phyloP scores from a whole-genome alignment of 2,329 filamentous ascomycete species.

The Basipetospora sp. region DNA sequence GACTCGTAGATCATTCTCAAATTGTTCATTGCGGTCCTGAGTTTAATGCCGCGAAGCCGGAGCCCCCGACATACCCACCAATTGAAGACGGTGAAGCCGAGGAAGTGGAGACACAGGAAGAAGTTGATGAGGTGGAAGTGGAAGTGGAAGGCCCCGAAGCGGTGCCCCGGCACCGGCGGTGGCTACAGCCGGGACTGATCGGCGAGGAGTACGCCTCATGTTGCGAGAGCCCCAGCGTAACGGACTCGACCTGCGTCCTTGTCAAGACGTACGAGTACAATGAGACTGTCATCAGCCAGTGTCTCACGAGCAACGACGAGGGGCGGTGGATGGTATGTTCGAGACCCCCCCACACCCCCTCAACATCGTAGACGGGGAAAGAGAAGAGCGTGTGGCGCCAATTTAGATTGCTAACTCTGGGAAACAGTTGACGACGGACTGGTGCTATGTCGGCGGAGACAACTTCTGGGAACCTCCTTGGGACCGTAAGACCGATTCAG shows the following conservation, averaged over 20 bases:
- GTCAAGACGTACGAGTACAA: slow-evolving; percentile 6
- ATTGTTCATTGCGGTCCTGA: too few species aligned
- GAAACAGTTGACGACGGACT: slow-evolving; percentile 6
- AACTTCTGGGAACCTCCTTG: slow-evolving; percentile 6
- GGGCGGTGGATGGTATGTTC: slow-evolving; percentile 6
- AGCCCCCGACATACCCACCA: too few species aligned
- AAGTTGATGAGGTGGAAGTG: neutral
- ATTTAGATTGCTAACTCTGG: neutral
- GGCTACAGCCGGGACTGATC: slow-evolving; percentile 4
- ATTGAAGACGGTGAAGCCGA: neutral
- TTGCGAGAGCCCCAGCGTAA: slow-evolving; percentile 1
- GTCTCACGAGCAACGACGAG: neutral
- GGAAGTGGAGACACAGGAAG: neutral
- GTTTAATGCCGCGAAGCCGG: neutral
- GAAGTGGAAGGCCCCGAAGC: too few species aligned
- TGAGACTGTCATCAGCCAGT: slow-evolving; percentile 7
- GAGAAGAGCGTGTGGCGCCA: neutral
- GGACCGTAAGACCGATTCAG: slow-evolving; percentile 1
- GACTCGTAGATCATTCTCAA: too few species aligned
- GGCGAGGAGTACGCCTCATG: slow-evolving; percentile 7
- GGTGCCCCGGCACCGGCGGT: slow-evolving; percentile 1
- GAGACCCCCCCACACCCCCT: neutral
- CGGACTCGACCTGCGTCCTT: neutral
- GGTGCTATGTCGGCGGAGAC: slow-evolving; percentile 6
- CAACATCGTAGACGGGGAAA: too few species aligned